These are phyloP conservation scores for Mycena amicta DNA, from an alignment of 768 basidiomycete species.

Conservation along the genomic window DNA sequence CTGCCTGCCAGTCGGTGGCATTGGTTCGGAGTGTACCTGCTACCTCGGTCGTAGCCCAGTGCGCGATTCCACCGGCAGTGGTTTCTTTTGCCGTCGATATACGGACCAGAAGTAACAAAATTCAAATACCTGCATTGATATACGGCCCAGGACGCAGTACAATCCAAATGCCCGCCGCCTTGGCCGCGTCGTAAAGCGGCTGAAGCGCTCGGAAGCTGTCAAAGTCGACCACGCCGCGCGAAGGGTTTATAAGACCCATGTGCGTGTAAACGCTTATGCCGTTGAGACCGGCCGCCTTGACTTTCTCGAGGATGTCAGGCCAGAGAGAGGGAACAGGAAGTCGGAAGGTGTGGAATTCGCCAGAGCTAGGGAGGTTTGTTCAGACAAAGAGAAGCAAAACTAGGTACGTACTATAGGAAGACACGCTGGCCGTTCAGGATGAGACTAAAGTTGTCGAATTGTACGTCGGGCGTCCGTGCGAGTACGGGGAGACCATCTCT, in stretches of 20 bases:
- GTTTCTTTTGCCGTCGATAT: slow-evolving; percentile 41
- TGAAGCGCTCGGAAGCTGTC: slow-evolving; percentile 68
- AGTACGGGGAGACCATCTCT: background rate
- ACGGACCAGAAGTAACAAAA: background rate
- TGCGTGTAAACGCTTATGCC: slow-evolving; percentile 78
- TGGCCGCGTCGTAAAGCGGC: slow-evolving; percentile 75
- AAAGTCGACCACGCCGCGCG: slow-evolving; percentile 75
- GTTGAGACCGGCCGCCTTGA: slow-evolving; percentile 81
- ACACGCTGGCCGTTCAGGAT: slow-evolving; percentile 69
- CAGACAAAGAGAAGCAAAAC: background rate
- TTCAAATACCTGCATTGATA: slow-evolving; percentile 56
- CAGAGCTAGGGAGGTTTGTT: slow-evolving; percentile 52
- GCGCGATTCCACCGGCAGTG: slow-evolving; percentile 70
- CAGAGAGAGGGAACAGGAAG: slow-evolving; percentile 79
- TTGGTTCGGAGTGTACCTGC: slow-evolving; percentile 72
- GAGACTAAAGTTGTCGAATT: slow-evolving; percentile 71
- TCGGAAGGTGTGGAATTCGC: slow-evolving; percentile 84
- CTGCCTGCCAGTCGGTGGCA: slow-evolving; percentile 65
- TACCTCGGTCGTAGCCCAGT: slow-evolving; percentile 73
- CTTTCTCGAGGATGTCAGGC: slow-evolving; percentile 81
- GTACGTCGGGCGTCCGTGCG: slow-evolving; percentile 26
- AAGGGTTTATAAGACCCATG: slow-evolving; percentile 78
- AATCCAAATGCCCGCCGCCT: slow-evolving; percentile 73
- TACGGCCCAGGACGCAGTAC: slow-evolving; percentile 75
- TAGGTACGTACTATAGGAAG: slow-evolving; percentile 63